Conservation (phyloP, 2,329 filamentous ascomycete genomes). For the Hymenoscyphus repandus region DNA sequence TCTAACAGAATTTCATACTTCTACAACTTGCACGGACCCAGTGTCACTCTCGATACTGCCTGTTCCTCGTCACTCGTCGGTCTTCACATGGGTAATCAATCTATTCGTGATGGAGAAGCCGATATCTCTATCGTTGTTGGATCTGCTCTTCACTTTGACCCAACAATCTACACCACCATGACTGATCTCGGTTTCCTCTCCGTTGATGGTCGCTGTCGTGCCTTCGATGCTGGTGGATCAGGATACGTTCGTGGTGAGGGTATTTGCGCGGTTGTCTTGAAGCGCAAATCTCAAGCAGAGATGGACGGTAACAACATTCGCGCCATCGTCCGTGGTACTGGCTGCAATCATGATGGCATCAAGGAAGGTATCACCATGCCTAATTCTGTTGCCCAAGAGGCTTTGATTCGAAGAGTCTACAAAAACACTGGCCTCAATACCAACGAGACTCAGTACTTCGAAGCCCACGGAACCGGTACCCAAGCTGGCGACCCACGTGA, state of each 20-base stretch:
- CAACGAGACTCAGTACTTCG: slow-evolving; percentile 9
- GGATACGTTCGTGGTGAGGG: slow-evolving; percentile 62
- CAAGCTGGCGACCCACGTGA: slow-evolving; percentile 12
- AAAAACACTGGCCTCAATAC: slow-evolving; percentile 1
- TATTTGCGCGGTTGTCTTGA: slow-evolving; percentile 51
- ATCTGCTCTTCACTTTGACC: slow-evolving; percentile 38
- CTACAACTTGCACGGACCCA: slow-evolving; percentile 33
- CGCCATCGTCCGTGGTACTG: slow-evolving; percentile 37
- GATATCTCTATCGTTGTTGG: slow-evolving; percentile 37
- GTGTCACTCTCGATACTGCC: slow-evolving; percentile 52
- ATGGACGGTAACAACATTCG: slow-evolving; percentile 37
- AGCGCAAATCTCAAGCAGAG: slow-evolving; percentile 43
- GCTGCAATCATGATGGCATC: slow-evolving; percentile 39
- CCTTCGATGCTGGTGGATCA: slow-evolving; percentile 44
- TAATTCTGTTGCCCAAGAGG: slow-evolving; percentile 37
- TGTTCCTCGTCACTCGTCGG: slow-evolving; percentile 51
- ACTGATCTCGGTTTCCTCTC: slow-evolving; percentile 25
- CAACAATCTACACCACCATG: slow-evolving; percentile 28
- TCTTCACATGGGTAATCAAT: slow-evolving; percentile 48
- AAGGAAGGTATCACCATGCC: slow-evolving; percentile 40
- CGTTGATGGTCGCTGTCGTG: not conserved
- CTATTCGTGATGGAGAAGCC: slow-evolving; percentile 40
- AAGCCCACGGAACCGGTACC: slow-evolving; percentile 13
- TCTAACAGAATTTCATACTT: slow-evolving; percentile 31
- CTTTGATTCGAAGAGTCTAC: slow-evolving; percentile 9